A percentile compares a stretch with the other conserved stretches of the same genome.
Evolutionary conservation across 2,329 filamentous ascomycete species (phyloP).

Genomic region (Metarhizium album): DNA sequence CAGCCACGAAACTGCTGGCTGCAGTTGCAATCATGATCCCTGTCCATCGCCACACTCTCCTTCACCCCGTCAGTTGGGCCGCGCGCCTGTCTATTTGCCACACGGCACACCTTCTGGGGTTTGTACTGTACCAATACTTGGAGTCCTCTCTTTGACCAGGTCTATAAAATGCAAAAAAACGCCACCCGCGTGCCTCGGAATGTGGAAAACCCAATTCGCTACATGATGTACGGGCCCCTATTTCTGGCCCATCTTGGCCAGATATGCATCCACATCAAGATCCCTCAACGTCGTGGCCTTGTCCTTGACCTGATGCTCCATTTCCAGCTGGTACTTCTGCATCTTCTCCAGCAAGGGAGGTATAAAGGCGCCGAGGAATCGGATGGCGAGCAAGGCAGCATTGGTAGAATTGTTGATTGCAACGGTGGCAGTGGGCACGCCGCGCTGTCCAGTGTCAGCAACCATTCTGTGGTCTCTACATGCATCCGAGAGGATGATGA

Average conservation of each 20-base stretch:
- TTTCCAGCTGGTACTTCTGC: constrained; percentile 49
- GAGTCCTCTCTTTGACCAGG: too few relatives aligned
- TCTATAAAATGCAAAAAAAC: too few relatives aligned
- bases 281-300: constrained; percentile 50
- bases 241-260: constrained; percentile 26
- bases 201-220: too few relatives aligned
- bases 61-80: too few relatives aligned
- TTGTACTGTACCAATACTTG: too few relatives aligned
- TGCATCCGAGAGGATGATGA: background rate
- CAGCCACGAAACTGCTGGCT: too few relatives aligned
- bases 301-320: constrained; percentile 50
- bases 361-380: constrained; percentile 52
- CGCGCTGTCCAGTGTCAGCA: constrained; percentile 29
- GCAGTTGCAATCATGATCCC: too few relatives aligned
- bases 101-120: too few relatives aligned
- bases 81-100: too few relatives aligned
- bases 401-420: constrained; percentile 75
- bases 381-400: constrained; percentile 59
- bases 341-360: constrained; percentile 45
- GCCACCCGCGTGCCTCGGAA: too few relatives aligned
- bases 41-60: too few relatives aligned
- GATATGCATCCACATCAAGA: constrained; percentile 45
- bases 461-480: constrained; percentile 15
- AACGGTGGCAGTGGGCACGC: constrained; percentile 64
- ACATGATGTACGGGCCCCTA: constrained; percentile 4